Evolutionary conservation across 2,329 filamentous ascomycete species (phyloP).

Genomic region (Periconia macrospinosa): DNA sequence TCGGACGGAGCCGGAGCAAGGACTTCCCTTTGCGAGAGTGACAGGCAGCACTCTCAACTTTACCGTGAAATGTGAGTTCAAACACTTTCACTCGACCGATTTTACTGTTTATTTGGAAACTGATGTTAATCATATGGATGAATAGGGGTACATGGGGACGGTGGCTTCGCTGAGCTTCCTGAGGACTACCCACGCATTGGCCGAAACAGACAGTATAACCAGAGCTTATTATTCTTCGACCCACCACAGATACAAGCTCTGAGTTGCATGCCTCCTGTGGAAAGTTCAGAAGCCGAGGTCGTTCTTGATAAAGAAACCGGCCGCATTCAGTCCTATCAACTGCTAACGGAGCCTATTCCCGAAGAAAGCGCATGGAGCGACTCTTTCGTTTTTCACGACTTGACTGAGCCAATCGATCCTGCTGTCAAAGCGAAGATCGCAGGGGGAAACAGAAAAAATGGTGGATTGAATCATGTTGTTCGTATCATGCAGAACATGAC

Average conservation of each 20-base stretch:
- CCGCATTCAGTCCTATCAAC: constrained; percentile 6
- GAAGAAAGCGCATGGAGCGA: constrained; percentile 10
- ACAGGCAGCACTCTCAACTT: constrained; percentile 9
- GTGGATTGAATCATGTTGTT: neutral
- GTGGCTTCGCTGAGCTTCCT: too few relatives aligned
- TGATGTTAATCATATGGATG: too few relatives aligned
- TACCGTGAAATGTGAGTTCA: constrained; percentile 11
- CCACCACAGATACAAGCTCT: constrained; percentile 9
- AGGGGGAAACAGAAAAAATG: neutral
- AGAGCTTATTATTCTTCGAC: constrained; percentile 3
- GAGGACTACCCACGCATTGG: too few relatives aligned
- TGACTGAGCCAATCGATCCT: constrained; percentile 3
- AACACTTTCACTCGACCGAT: too few relatives aligned
- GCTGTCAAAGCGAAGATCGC: neutral
- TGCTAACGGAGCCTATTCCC: constrained; percentile 5
- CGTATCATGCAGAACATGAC: constrained; percentile 7
- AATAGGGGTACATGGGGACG: constrained; percentile 9
- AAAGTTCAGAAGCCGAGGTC: constrained; percentile 10
- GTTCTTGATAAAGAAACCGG: constrained; percentile 8
- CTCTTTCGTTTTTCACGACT: constrained; percentile 6
- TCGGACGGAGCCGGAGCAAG: too few relatives aligned
- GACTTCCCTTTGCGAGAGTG: too few relatives aligned
- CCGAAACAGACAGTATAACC: too few relatives aligned
- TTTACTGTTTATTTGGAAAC: too few relatives aligned
- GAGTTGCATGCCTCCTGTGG: constrained; percentile 17